A percentile compares a stretch with the other conserved stretches of the same genome.
These are phyloP conservation scores for Diutina siamensis DNA, from an alignment of 1,139 yeast genomes.

Conservation along the genomic window DNA sequence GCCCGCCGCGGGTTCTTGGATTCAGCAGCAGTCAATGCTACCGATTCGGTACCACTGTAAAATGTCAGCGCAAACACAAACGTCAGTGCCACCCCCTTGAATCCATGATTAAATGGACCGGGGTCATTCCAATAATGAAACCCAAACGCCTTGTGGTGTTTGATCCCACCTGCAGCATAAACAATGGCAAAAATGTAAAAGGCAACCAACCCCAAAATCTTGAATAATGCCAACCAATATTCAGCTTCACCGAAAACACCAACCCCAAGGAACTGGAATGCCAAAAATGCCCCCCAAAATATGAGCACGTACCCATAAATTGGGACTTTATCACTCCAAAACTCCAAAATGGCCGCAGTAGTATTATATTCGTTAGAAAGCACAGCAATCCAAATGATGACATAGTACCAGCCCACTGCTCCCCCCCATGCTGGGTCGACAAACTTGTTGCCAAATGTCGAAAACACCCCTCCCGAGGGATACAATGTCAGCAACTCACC, in stretches of 20 bases:
- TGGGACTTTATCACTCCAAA: constrained; percentile 53
- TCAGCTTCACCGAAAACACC: constrained; percentile 57
- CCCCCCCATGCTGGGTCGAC: constrained; percentile 51
- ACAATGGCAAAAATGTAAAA: constrained; percentile 48
- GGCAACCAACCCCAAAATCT: constrained; percentile 43
- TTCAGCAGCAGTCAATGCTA: constrained; percentile 47
- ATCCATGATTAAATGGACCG: constrained; percentile 25
- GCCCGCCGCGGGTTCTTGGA: constrained; percentile 44
- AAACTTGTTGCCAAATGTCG: constrained; percentile 39
- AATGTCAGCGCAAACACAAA: constrained; percentile 28
- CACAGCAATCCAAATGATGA: constrained; percentile 50
- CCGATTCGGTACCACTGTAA: constrained; percentile 47
- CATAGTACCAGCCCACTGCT: constrained; percentile 52
- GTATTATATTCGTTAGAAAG: constrained; percentile 50
- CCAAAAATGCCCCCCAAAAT: constrained; percentile 42
- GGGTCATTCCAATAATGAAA: constrained; percentile 43
- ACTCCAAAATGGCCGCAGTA: constrained; percentile 39
- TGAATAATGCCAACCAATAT: constrained; percentile 49
- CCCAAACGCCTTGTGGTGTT: constrained; percentile 39
- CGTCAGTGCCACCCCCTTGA: constrained; percentile 11
- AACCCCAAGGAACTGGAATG: constrained; percentile 47
- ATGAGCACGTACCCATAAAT: constrained; percentile 45
- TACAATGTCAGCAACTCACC: constrained; percentile 46
- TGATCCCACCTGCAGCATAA: constrained; percentile 59
- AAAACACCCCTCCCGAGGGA: constrained; percentile 44